Evolutionary conservation across 371 early-diverging fungal genomes (phyloP).

Genomic region (Mucor lusitanicus): DNA sequence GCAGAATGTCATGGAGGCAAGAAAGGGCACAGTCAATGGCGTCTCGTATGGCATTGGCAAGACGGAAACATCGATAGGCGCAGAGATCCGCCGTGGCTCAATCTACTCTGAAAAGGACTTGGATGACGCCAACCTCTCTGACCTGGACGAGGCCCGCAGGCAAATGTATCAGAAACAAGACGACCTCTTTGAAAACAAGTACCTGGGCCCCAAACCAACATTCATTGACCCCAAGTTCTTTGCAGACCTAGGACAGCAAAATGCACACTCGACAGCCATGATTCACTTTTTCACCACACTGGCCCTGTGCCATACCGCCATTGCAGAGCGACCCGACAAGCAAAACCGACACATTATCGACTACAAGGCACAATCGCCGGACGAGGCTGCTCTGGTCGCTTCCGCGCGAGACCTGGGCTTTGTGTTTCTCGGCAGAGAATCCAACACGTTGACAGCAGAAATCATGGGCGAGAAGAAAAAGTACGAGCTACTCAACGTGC

Average conservation of each 20-base stretch:
- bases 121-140: slow-evolving; percentile 3
- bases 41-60: slow-evolving; percentile 71
- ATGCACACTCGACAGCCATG: slow-evolving; percentile 29
- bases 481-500: slow-evolving; percentile 57
- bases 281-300: slow-evolving; percentile 78
- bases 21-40: slow-evolving; percentile 82
- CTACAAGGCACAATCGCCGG: slow-evolving; percentile 93
- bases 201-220: slow-evolving; percentile 40
- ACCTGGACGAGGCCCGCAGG: slow-evolving; percentile 27
- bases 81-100: slow-evolving; percentile 45
- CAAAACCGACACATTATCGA: slow-evolving; percentile 49
- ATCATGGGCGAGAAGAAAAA: slow-evolving; percentile 34
- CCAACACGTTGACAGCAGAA: slow-evolving; percentile 41
- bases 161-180: slow-evolving; percentile 43
- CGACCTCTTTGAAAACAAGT: slow-evolving; percentile 35
- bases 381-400: slow-evolving; percentile 91
- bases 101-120: slow-evolving; percentile 10
- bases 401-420: slow-evolving; percentile 86
- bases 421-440: slow-evolving; percentile 71
- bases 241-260: slow-evolving; percentile 30
- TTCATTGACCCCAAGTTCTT: slow-evolving; percentile 48
- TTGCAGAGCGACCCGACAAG: slow-evolving; percentile 60
- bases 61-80: slow-evolving; percentile 41
- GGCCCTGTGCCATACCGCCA: slow-evolving; percentile 92
- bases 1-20: slow-evolving; percentile 79